Conservation (phyloP, 176 grass and related monocot species). For the Pharus latifolius region DNA sequence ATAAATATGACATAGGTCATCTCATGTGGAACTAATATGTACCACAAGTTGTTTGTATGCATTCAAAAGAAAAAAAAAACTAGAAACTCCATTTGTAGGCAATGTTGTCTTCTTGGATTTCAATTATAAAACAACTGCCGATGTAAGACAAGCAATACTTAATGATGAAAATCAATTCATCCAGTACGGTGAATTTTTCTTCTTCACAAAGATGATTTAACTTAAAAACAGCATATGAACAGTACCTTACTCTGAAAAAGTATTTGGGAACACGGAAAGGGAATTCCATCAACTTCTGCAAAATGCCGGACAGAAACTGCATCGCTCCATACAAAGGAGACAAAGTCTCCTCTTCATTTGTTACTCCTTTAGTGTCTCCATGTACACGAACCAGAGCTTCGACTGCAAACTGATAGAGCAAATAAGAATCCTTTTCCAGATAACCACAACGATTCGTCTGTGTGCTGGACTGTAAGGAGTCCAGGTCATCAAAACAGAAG, state of each 20-base stretch:
- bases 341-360: slow-evolving; percentile 9
- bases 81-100: neutral
- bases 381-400: slow-evolving; percentile 23
- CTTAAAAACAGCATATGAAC: neutral
- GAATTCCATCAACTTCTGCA: slow-evolving; percentile 46
- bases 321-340: slow-evolving; percentile 33
- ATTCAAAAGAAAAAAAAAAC: neutral
- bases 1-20: slow-evolving; percentile 2
- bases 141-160: neutral
- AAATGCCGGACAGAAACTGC: slow-evolving; percentile 47
- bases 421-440: slow-evolving; percentile 30
- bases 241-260: slow-evolving; percentile 75
- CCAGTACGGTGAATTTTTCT: neutral
- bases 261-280: slow-evolving; percentile 67
- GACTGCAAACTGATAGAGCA: slow-evolving; percentile 51
- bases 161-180: neutral
- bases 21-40: neutral
- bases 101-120: neutral
- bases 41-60: neutral
- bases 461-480: slow-evolving; percentile 16
- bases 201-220: neutral
- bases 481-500: slow-evolving; percentile 15
- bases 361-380: slow-evolving; percentile 22
- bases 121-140: neutral
- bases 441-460: slow-evolving; percentile 17